Evolutionary conservation across 73 alveolate species (phyloP).

Genomic region (Paramecium sonneborni): DNA sequence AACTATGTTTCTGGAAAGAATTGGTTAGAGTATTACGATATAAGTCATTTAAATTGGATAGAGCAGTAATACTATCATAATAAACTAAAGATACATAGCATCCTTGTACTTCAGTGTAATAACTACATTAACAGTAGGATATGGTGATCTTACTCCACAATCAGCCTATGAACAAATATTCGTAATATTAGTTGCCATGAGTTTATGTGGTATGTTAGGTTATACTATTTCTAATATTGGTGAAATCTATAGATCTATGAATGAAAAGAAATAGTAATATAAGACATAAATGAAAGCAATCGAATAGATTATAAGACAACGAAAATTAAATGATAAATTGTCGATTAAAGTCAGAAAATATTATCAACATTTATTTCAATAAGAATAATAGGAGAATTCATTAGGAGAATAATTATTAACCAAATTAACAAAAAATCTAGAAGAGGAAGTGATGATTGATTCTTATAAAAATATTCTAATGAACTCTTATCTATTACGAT

Average conservation of each 20-base stretch:
- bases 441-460: conserved; percentile 37
- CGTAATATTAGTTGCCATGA: conserved; percentile 46
- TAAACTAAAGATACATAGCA: conserved; percentile 33
- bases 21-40: conserved; percentile 45
- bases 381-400: conserved; percentile 21
- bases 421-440: conserved; percentile 12
- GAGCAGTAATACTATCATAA: conserved; percentile 11
- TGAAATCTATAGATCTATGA: conserved; percentile 38
- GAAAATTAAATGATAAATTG: background rate
- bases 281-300: conserved; percentile 30
- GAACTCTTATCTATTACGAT: background rate
- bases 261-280: background rate
- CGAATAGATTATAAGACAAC: background rate
- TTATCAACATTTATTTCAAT: background rate
- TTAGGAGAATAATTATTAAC: conserved; percentile 16
- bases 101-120: conserved; percentile 60
- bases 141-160: conserved; percentile 59
- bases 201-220: conserved; percentile 57
- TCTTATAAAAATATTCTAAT: background rate
- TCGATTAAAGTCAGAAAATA: conserved; percentile 17
- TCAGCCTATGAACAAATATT: conserved; percentile 1
- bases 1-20: background rate
- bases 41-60: conserved; percentile 31
- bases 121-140: conserved; percentile 64
- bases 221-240: conserved; percentile 55